phyloP scores from a whole-genome alignment of 129 eudicot species.

The Chrysanthemum seticuspe region DNA sequence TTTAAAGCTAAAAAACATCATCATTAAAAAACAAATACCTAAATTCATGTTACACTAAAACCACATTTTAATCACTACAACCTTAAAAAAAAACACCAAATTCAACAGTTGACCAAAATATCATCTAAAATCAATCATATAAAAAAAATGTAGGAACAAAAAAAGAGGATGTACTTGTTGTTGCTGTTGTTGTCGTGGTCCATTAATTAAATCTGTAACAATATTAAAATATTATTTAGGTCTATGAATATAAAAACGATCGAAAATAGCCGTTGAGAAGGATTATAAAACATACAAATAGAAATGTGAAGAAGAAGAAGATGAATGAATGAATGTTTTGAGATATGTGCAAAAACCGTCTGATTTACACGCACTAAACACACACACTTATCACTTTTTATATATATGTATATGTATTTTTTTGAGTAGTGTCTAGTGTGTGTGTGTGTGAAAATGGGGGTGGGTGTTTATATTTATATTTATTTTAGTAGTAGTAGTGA shows the following conservation, averaged over 20 bases:
- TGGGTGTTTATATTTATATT: constrained; percentile 23
- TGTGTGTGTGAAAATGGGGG: constrained; percentile 20
- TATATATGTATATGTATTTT: neutral
- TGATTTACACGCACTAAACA: constrained; percentile 23
- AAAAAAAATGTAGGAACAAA: constrained; percentile 2
- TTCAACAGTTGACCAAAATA: constrained; percentile 27
- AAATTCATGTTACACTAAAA: no score
- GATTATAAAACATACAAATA: constrained; percentile 13
- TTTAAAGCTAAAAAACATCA: no score
- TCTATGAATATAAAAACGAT: neutral
- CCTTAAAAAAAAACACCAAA: neutral
- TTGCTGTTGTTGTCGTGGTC: constrained; percentile 25
- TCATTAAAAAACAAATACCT: no score
- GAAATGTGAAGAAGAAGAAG: constrained; percentile 29
- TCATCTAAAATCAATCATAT: neutral
- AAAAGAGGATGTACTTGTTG: constrained; percentile 15
- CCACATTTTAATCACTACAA: constrained; percentile 11
- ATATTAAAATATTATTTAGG: no score
- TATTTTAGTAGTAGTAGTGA: constrained; percentile 16
- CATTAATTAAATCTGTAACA: constrained; percentile 13
- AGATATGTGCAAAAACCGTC: constrained; percentile 38
- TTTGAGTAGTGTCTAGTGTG: neutral
- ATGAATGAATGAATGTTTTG: constrained; percentile 12
- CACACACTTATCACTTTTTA: neutral
- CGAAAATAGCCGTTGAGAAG: constrained; percentile 29